phyloP scores from a whole-genome alignment of 305 asterid genomes.

The Rubia tinctorum region DNA sequence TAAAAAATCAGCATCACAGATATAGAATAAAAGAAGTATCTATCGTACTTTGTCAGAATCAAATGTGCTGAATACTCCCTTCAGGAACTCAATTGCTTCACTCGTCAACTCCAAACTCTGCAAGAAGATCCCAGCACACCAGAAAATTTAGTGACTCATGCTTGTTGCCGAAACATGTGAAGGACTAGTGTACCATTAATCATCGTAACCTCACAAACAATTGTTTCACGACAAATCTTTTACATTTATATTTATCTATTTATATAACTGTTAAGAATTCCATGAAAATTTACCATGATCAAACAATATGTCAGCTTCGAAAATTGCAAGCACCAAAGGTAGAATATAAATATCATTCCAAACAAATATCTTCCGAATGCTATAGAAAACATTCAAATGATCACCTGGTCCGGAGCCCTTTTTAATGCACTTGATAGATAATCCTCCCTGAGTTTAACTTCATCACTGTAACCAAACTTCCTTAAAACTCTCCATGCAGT shows the following conservation, averaged over 20 bases:
- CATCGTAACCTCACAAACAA: neutral
- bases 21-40: neutral
- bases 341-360: neutral
- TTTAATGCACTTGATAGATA: slow-evolving; percentile 61
- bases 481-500: slow-evolving; percentile 94
- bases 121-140: slow-evolving; percentile 31
- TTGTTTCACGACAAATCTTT: neutral
- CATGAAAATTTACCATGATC: neutral
- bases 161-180: neutral
- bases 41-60: slow-evolving; percentile 79
- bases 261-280: neutral
- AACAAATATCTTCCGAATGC: neutral
- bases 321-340: neutral
- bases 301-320: neutral
- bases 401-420: slow-evolving; percentile 93
- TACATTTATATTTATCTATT: neutral
- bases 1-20: neutral
- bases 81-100: slow-evolving; percentile 93
- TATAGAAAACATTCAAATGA: slow-evolving; percentile 20
- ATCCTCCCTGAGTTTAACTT: slow-evolving; percentile 74
- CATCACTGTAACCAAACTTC: slow-evolving; percentile 85
- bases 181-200: neutral
- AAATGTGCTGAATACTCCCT: slow-evolving; percentile 90
- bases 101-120: slow-evolving; percentile 97
- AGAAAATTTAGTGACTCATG: neutral